Evolutionary conservation across 164 flowering plant species (phyloP).

Genomic region (Umbellularia californica): DNA sequence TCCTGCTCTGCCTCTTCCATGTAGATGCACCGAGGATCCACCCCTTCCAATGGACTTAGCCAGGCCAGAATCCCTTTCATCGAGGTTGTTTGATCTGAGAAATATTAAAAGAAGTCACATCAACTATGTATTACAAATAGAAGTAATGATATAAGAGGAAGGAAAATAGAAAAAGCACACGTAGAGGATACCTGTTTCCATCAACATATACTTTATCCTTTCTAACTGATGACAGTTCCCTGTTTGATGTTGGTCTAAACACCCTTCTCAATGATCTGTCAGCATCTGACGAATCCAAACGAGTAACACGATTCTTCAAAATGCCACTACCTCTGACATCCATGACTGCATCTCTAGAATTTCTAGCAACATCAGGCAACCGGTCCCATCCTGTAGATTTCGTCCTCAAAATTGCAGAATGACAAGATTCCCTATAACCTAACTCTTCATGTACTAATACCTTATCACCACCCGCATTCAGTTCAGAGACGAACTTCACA

Average conservation of each 20-base stretch:
- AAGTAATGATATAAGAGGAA: too few relatives aligned
- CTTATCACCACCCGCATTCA: constrained; percentile 13
- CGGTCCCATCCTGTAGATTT: constrained; percentile 29
- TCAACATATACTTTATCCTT: constrained; percentile 19
- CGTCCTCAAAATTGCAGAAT: constrained; percentile 14
- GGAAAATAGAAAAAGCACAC: neutral
- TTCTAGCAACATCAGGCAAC: constrained; percentile 18
- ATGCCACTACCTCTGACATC: constrained; percentile 8
- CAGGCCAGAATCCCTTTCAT: constrained; percentile 21
- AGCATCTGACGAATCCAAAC: constrained; percentile 11
- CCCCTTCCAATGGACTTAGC: constrained; percentile 25
- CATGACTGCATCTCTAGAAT: constrained; percentile 11
- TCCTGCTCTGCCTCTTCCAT: constrained; percentile 25
- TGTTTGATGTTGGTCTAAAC: constrained; percentile 11
- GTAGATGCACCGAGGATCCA: constrained; percentile 22
- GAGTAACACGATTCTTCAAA: constrained; percentile 3
- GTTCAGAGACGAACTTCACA: constrained; percentile 15
- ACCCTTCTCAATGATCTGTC: constrained; percentile 9
- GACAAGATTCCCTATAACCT: constrained; percentile 14
- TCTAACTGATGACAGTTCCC: constrained; percentile 18
- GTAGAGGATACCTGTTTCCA: constrained; percentile 24
- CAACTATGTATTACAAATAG: neutral
- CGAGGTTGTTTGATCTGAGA: constrained; percentile 26
- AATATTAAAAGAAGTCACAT: neutral
- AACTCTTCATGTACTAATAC: constrained; percentile 8